Percentiles rank a stretch among this genome's conserved stretches.
Conservation (phyloP, 2,329 filamentous ascomycete genomes). For the Sporothrix mexicana region DNA sequence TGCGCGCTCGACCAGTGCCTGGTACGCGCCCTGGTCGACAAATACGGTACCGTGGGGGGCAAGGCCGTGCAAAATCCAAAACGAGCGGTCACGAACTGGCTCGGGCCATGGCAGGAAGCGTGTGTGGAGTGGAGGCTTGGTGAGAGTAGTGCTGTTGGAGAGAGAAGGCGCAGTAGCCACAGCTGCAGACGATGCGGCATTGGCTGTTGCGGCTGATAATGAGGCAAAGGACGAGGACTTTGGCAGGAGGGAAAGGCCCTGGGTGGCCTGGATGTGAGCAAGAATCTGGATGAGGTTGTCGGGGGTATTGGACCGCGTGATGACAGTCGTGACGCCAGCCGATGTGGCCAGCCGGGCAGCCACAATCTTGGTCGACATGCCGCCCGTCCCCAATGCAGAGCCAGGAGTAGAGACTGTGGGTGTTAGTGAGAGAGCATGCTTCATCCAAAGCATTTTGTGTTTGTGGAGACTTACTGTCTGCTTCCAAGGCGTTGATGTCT, state of each 20-base stretch:
- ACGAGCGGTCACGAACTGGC: slow-evolving; percentile 90
- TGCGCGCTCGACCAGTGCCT: slow-evolving; percentile 80
- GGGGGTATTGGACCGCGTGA: slow-evolving; percentile 90
- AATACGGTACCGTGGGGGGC: slow-evolving; percentile 88
- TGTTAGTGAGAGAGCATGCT: background rate
- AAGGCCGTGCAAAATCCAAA: slow-evolving; percentile 95
- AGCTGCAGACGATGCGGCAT: background rate
- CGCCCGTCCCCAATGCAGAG: slow-evolving; percentile 87
- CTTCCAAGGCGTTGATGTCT: slow-evolving; percentile 80
- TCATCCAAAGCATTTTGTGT: background rate
- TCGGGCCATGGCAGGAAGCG: slow-evolving; percentile 85
- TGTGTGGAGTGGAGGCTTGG: slow-evolving; percentile 76
- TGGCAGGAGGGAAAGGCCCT: slow-evolving; percentile 48
- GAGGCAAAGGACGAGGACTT: slow-evolving; percentile 38
- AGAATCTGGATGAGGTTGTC: slow-evolving; percentile 91
- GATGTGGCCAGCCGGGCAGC: slow-evolving; percentile 91
- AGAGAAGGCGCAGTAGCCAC: slow-evolving; percentile 31
- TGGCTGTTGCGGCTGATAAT: background rate
- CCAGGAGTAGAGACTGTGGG: slow-evolving; percentile 81
- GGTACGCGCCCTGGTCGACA: slow-evolving; percentile 88
- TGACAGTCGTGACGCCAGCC: slow-evolving; percentile 93
- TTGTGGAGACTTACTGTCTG: slow-evolving; percentile 64
- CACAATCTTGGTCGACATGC: slow-evolving; percentile 97
- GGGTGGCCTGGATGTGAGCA: slow-evolving; percentile 70
- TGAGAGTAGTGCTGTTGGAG: slow-evolving; percentile 37